phyloP scores from a whole-genome alignment of 1,284 basidiomycete genomes.

The Schizopora paradoxa region DNA sequence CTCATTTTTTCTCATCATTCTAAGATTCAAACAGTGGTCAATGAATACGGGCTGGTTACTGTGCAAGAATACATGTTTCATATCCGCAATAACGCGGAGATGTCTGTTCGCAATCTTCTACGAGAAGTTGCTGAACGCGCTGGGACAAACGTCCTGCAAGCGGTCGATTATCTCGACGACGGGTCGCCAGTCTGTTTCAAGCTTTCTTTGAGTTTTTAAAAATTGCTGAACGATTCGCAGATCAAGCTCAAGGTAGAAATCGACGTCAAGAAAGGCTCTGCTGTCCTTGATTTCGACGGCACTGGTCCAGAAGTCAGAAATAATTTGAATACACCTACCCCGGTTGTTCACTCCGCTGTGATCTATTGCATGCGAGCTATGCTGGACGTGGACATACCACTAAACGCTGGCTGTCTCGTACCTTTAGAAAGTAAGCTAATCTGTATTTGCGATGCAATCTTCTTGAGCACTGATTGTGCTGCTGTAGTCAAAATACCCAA shows the following conservation, averaged over 20 bases:
- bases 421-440: conserved; percentile 59
- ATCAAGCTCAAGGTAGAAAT: conserved; percentile 82
- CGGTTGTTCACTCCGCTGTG: conserved; percentile 88
- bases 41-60: conserved; percentile 80
- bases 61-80: conserved; percentile 93
- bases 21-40: conserved; percentile 51
- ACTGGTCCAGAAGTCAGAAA: conserved; percentile 87
- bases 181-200: conserved; percentile 64
- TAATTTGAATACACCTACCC: conserved; percentile 86
- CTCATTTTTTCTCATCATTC: conserved; percentile 25
- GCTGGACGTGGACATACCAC: conserved; percentile 87
- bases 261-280: conserved; percentile 70
- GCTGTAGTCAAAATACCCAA: conserved; percentile 72
- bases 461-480: conserved; percentile 10
- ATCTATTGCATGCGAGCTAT: conserved; percentile 95
- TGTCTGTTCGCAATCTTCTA: conserved; percentile 81
- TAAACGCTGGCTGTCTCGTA: conserved; percentile 90
- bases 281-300: conserved; percentile 86
- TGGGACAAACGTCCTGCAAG: conserved; percentile 61
- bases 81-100: conserved; percentile 88
- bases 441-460: background rate
- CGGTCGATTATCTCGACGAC: conserved; percentile 82
- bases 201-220: conserved; percentile 3
- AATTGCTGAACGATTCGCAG: conserved; percentile 31
- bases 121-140: conserved; percentile 67